These are phyloP conservation scores for Erodium trifolium DNA, from an alignment of 441 rosid species.

Conservation along the genomic window DNA sequence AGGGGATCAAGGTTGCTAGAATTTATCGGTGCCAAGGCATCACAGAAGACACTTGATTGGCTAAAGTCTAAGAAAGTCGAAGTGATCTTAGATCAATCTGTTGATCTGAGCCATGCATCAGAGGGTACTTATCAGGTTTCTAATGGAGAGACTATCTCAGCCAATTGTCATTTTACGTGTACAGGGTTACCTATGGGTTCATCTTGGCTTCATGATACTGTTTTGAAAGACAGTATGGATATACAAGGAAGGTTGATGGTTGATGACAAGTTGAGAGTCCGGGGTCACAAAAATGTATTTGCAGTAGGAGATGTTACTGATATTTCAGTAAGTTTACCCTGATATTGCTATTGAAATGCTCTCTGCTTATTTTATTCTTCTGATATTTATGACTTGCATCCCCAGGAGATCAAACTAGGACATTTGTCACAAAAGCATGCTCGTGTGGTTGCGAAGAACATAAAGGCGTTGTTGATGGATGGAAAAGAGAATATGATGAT, in stretches of 20 bases:
- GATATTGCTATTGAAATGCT: not conserved
- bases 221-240: constrained; percentile 46
- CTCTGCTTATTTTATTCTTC: not conserved
- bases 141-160: constrained; percentile 49
- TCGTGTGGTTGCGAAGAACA: constrained; percentile 47
- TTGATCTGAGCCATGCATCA: constrained; percentile 37
- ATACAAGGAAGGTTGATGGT: constrained; percentile 54
- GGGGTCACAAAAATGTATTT: constrained; percentile 42
- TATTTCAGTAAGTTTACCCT: constrained; percentile 42
- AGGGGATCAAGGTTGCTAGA: constrained; percentile 69
- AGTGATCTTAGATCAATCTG: constrained; percentile 50
- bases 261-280: constrained; percentile 54
- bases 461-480: constrained; percentile 50
- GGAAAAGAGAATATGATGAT: constrained; percentile 48
- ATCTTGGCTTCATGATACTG: constrained; percentile 51
- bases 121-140: constrained; percentile 47
- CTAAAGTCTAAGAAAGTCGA: constrained; percentile 54
- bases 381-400: not conserved
- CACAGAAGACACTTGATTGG: constrained; percentile 47
- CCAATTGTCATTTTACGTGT: constrained; percentile 69
- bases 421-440: constrained; percentile 67
- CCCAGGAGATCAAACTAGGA: constrained; percentile 79
- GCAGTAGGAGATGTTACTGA: constrained; percentile 72
- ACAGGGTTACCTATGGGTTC: constrained; percentile 52
- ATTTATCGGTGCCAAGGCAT: constrained; percentile 59